These are phyloP conservation scores for Cinnamomum micranthum DNA, from an alignment of 164 flowering plant genomes.

Conservation along the genomic window DNA sequence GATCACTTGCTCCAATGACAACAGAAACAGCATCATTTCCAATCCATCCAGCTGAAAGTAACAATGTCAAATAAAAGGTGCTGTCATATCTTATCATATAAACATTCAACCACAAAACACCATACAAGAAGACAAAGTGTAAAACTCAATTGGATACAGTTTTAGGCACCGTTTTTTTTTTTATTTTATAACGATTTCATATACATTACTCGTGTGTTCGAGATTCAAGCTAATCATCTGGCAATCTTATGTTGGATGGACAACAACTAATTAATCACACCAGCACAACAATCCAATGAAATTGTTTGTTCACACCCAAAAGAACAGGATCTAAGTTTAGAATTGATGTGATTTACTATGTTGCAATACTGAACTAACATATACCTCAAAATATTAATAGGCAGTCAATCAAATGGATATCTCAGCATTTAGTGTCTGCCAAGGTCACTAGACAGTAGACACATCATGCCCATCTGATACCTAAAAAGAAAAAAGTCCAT, in stretches of 20 bases:
- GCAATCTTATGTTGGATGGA: neutral
- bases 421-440: neutral
- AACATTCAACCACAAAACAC: neutral
- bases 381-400: no score
- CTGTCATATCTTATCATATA: constrained; percentile 8
- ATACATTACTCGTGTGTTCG: neutral
- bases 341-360: neutral
- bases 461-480: neutral
- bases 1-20: constrained; percentile 87
- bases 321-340: neutral
- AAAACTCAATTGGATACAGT: neutral
- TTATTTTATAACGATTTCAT: no score
- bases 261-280: neutral
- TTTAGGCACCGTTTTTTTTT: neutral
- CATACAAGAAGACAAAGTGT: neutral
- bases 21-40: constrained; percentile 84
- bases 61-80: constrained; percentile 4
- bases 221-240: neutral
- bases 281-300: neutral
- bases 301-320: neutral
- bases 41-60: constrained; percentile 88
- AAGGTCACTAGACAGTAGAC: neutral
- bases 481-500: neutral
- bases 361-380: neutral
- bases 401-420: neutral